Conservation (phyloP, 2,329 filamentous ascomycete genomes). For the Ceratocystis lukuohia region DNA sequence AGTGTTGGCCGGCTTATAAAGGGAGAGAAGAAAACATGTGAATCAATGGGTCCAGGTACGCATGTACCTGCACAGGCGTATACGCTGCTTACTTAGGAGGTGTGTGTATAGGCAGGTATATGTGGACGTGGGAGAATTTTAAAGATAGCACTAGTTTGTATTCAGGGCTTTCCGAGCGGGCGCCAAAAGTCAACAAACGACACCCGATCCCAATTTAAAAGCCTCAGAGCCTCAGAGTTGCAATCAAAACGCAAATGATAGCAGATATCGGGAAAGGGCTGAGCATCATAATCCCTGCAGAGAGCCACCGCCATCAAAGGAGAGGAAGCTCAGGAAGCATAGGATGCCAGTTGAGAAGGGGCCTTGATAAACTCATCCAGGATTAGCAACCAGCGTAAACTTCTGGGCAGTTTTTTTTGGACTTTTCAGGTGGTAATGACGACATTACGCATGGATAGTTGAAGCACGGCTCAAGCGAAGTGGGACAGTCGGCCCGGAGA, state of each 20-base stretch:
- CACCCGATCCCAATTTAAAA: constrained; percentile 10
- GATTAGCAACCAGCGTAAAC: constrained; percentile 10
- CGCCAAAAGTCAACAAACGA: background rate
- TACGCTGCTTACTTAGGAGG: background rate
- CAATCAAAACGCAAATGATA: background rate
- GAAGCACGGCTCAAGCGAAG: constrained; percentile 18
- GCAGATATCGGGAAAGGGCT: background rate
- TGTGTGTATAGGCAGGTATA: background rate
- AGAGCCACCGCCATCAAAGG: no score
- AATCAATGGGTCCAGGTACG: background rate
- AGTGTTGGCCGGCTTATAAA: background rate
- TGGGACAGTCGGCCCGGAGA: constrained; percentile 19
- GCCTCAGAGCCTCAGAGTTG: constrained; percentile 19
- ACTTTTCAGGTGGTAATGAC: constrained; percentile 10
- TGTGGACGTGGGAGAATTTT: background rate
- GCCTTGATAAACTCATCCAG: constrained; percentile 14
- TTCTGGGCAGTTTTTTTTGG: constrained; percentile 16
- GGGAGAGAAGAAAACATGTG: background rate
- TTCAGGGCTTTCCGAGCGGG: background rate
- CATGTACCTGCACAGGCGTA: background rate
- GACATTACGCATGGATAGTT: constrained; percentile 17
- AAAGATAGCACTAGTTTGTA: background rate
- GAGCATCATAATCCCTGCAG: constrained; percentile 10
- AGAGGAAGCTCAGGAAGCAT: background rate
- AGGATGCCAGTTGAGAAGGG: constrained; percentile 1